Evolutionary conservation across 202 grass and related monocot genomes (phyloP), one percentile per base, ranked within the genome.

Genomic region (Setaria italica): DNA sequence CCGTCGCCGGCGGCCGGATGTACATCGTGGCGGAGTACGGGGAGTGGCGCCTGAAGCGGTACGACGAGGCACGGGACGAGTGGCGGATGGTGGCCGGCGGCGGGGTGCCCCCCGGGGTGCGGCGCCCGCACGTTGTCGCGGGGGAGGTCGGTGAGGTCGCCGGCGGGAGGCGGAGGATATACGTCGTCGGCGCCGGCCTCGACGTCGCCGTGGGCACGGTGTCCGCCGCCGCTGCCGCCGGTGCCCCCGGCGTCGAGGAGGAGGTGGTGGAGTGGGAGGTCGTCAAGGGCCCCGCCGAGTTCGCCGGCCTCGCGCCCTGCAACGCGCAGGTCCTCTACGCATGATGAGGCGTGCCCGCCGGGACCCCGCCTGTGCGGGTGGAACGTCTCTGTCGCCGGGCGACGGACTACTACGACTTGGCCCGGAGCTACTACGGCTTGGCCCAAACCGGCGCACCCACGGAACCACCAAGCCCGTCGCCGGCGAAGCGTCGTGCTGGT

Each of bases 11-110:
- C 15, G 91, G 87, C 0, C 68, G 81, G 69, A 84, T 99, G 53
- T 95, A 91, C 77, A 92, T 99, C 73, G 93, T 96, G 11, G 88
- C 97, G 11, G 97, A 99, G 85, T 99, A 95, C 65, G 97, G 97
- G 1, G 97, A 99, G 86, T 88, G 91, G 77, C 76, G 90, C 35
- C 21, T 99, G 49, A 99, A 99, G 89, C 70, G 81, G 46, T 99
- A 99, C 46, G 93, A 96, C 62, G 82, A 78, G 9, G 25, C 4
- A 0, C 53, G 75, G 29, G 96, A 99, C 76, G 82, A 75, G 63
- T 99, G 96, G 96, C 58, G 86, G 74, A 39, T 84, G 63, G 90
- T 99, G 16, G 73, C 20, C 16, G 96, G 96, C 0, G 48, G 68
- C 42, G 96, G 93, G 7, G 96, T 99, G 34, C 96, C 96, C 0